Base-by-base conservation (phyloP, 768 basidiomycete species). In the Termitomyces sp. region DNA sequence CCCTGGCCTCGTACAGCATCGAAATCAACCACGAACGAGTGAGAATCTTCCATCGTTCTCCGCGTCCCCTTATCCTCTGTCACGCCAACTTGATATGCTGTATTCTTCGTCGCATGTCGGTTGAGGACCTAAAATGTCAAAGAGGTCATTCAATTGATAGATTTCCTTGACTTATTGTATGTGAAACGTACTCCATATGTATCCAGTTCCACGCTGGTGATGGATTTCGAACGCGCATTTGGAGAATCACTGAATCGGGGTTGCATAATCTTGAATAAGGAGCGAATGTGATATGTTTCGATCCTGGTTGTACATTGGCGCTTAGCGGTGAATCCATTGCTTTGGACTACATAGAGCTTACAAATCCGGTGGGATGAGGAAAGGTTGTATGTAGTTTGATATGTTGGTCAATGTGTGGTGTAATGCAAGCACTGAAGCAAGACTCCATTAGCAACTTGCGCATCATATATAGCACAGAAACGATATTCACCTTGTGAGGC, bases 1-100 rank as follows among this genome's bases (percentile, higher is more conserved):
- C 95, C 97, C 70, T 99, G 97, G 0, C 97, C 97, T 45, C 88
- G 84, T 20, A 98, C 79, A 36, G 86, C 84, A 38, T 86, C 94
- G 70, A 91, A 99, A 69, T 98, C 95, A 60, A 95, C 90, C 58
- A 98, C 86, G 67, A 98, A 97, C 24, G 94, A 93, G 70, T 98
- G 94, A 7, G 93, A 85, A 70, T 98, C 97, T 72, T 98, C 97
- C 97, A 98, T 98, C 51, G 89, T 92, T 62, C 96, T 79, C 60
- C 97, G 79, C 55, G 88, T 81, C 48, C 94, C 92, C 72, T 87
- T 94, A 74, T 97, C 93, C 65, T 96, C 94, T 36, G 86, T 77
- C 50, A 84, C 72, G 24, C 90, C 90, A 36, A 93, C 80, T 54
- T 85, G 78, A 71, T 85, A 93, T 5, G 83, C 77, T 2, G 79